A percentile compares a stretch with the other conserved stretches of the same genome.
Evolutionary conservation across 371 early-diverging fungal species (phyloP).

Genomic region (Mucor plumbeus): DNA sequence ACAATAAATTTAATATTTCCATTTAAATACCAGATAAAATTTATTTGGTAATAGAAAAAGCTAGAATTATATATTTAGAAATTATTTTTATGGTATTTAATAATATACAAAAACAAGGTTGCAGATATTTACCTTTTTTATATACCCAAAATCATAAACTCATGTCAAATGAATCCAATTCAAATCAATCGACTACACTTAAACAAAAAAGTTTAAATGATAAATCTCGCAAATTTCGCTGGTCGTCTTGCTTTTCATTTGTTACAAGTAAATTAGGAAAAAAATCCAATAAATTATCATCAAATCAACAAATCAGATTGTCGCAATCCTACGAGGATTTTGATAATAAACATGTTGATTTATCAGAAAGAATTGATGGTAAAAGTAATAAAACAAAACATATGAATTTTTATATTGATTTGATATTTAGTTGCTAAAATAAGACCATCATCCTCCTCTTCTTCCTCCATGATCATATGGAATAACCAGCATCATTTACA

Average conservation of each 20-base stretch:
- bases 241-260: constrained; percentile 36
- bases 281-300: not conserved
- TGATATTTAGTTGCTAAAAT: not conserved
- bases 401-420: not conserved
- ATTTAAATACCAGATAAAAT: too few relatives aligned
- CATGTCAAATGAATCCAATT: constrained; percentile 22
- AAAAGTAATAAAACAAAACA: not conserved
- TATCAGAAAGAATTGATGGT: constrained; percentile 1
- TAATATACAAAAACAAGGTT: too few relatives aligned
- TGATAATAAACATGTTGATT: not conserved
- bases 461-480: constrained; percentile 1
- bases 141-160: not conserved
- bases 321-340: constrained; percentile 25
- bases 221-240: constrained; percentile 36
- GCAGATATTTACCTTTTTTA: not conserved
- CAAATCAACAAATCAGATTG: constrained; percentile 18
- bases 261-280: constrained; percentile 23
- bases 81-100: too few relatives aligned
- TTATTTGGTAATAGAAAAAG: too few relatives aligned
- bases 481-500: not conserved
- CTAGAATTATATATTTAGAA: too few relatives aligned
- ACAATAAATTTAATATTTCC: too few relatives aligned
- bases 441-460: not conserved
- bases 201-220: constrained; percentile 10
- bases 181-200: not conserved